Evolutionary conservation across 2,329 filamentous ascomycete genomes (phyloP).

Genomic region (Aspergillus uvarum): DNA sequence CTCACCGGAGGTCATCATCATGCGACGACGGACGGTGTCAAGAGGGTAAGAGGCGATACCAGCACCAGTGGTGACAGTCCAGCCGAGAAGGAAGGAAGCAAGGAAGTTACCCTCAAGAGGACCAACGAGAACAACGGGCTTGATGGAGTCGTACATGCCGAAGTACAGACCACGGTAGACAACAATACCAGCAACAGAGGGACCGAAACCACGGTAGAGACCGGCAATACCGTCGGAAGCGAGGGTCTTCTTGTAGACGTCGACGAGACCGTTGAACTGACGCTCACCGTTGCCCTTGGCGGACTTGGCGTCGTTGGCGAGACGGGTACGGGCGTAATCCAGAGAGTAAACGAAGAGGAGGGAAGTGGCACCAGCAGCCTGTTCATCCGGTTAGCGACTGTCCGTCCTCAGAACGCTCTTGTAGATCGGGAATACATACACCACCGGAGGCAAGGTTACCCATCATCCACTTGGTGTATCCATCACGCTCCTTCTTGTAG

Average conservation of each 20-base stretch:
- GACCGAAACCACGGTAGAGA: constrained; percentile 99
- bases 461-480: constrained; percentile 97
- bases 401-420: constrained; percentile 8
- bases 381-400: constrained; percentile 16
- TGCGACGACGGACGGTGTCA: constrained; percentile 99
- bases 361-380: constrained; percentile 98
- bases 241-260: constrained; percentile 99
- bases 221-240: constrained; percentile 97
- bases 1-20: constrained; percentile 98
- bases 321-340: constrained; percentile 99
- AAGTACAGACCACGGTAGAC: constrained; percentile 99
- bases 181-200: constrained; percentile 97
- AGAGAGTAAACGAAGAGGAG: constrained; percentile 99
- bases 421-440: constrained; percentile 62
- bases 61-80: constrained; percentile 99
- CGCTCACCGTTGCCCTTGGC: constrained; percentile 92
- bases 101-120: constrained; percentile 96
- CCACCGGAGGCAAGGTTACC: constrained; percentile 99
- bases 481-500: constrained; percentile 99
- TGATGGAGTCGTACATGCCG: constrained; percentile 99
- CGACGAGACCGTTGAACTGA: constrained; percentile 99
- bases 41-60: constrained; percentile 99
- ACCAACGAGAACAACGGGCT: constrained; percentile 94
- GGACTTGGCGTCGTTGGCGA: constrained; percentile 99
- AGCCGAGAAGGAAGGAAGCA: constrained; percentile 97